phyloP scores from a whole-genome alignment of 2,329 filamentous ascomycete genomes.

The Colletotrichum eremochloae region DNA sequence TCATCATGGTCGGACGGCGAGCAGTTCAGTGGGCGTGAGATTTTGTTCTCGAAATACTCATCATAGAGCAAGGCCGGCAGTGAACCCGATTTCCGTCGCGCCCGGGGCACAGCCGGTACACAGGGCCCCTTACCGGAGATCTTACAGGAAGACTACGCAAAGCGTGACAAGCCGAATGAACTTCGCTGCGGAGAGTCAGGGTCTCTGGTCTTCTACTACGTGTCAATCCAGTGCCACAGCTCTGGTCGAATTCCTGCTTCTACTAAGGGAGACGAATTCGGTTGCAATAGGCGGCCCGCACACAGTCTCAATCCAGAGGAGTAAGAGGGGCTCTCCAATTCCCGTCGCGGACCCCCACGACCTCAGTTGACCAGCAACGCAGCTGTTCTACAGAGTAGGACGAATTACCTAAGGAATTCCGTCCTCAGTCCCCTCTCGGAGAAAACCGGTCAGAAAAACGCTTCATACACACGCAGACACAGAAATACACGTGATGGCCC shows the following conservation, averaged over 20 bases:
- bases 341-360: not conserved
- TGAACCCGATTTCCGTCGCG: too few species aligned
- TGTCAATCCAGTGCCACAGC: conserved; percentile 70
- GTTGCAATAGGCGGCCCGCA: too few species aligned
- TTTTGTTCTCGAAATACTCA: too few species aligned
- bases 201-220: conserved; percentile 62
- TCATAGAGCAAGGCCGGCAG: too few species aligned
- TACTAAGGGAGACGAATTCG: too few species aligned
- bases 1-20: too few species aligned
- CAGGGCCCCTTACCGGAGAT: not conserved
- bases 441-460: too few species aligned
- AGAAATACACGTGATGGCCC: not conserved
- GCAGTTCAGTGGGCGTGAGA: too few species aligned
- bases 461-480: not conserved
- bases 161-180: conserved; percentile 63
- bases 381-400: not conserved
- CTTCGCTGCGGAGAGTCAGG: conserved; percentile 67
- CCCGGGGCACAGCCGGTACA: too few species aligned
- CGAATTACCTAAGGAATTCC: not conserved
- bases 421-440: too few species aligned
- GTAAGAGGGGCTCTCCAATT: not conserved
- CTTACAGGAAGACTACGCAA: not conserved
- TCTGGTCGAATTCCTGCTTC: not conserved
- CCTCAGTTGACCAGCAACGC: not conserved
- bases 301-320: not conserved